Evolutionary conservation across 2,329 filamentous ascomycete species (phyloP).

Genomic region (Monosporascus sp.): DNA sequence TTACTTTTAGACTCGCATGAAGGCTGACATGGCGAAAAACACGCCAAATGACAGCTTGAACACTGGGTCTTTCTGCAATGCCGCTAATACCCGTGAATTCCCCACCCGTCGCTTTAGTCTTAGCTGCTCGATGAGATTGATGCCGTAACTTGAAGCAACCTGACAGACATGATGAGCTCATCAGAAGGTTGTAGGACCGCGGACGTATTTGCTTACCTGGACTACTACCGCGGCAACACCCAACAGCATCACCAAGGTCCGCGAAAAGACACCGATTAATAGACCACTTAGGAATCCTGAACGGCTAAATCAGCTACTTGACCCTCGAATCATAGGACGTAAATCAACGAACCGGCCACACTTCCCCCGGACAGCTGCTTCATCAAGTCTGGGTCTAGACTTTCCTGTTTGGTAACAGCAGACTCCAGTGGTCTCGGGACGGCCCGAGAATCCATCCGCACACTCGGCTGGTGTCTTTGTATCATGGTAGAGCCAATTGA

Average conservation of each 20-base stretch:
- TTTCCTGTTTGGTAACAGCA: conserved; percentile 6
- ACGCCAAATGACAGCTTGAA: conserved; percentile 67
- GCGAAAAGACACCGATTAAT: conserved; percentile 64
- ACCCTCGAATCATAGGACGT: neutral
- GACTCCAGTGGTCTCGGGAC: conserved; percentile 10
- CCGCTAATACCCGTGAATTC: conserved; percentile 37
- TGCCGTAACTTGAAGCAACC: conserved; percentile 28
- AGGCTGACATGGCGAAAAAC: conserved; percentile 66
- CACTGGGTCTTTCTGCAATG: conserved; percentile 52
- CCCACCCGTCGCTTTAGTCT: conserved; percentile 25
- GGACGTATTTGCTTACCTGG: conserved; percentile 44
- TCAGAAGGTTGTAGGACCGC: too few species aligned
- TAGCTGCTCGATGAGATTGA: conserved; percentile 26
- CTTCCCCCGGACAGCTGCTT: conserved; percentile 50
- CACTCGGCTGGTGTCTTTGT: conserved; percentile 11
- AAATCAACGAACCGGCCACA: conserved; percentile 36
- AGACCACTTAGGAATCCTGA: conserved; percentile 59
- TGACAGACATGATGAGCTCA: conserved; percentile 5
- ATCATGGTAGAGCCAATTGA: conserved; percentile 26
- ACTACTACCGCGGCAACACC: conserved; percentile 22
- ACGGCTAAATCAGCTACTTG: neutral
- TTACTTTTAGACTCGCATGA: conserved; percentile 39
- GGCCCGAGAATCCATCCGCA: conserved; percentile 18
- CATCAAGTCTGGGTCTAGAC: conserved; percentile 31
- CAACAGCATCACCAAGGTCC: conserved; percentile 57